Conservation (phyloP, 306 rosid genomes). For the Neltuma alba region DNA sequence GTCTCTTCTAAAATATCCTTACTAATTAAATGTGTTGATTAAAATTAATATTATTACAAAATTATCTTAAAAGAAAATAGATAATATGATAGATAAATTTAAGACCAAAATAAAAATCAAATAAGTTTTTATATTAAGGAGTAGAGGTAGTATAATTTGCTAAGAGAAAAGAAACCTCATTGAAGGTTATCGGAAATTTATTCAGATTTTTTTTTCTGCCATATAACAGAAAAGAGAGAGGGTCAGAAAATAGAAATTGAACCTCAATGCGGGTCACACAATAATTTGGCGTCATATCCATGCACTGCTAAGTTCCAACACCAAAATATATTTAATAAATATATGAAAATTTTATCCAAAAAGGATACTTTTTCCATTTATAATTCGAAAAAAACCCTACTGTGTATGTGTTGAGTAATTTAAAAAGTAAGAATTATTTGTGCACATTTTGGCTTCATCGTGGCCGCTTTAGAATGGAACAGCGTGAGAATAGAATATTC, state of each 20-base stretch:
- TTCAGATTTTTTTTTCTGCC: background rate
- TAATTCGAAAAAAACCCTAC: background rate
- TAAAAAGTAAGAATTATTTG: background rate
- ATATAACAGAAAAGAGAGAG: no score
- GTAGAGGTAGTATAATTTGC: no score
- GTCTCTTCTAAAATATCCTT: no score
- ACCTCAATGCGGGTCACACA: background rate
- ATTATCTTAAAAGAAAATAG: no score
- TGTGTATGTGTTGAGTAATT: background rate
- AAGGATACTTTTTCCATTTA: background rate
- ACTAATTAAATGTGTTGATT: no score
- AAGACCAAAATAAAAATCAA: no score
- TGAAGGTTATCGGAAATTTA: background rate
- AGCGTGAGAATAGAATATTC: background rate
- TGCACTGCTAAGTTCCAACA: no score
- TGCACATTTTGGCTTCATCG: background rate
- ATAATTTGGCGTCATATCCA: background rate
- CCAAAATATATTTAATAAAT: no score
- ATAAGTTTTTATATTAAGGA: no score
- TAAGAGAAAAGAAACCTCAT: background rate
- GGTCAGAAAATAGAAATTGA: background rate
- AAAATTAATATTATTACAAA: no score
- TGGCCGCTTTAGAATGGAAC: background rate
- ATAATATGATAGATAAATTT: no score
- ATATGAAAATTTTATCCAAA: background rate